Base-by-base conservation (phyloP, 352 stramenopile species). In the Hyaloperonospora arabidopsidis region DNA sequence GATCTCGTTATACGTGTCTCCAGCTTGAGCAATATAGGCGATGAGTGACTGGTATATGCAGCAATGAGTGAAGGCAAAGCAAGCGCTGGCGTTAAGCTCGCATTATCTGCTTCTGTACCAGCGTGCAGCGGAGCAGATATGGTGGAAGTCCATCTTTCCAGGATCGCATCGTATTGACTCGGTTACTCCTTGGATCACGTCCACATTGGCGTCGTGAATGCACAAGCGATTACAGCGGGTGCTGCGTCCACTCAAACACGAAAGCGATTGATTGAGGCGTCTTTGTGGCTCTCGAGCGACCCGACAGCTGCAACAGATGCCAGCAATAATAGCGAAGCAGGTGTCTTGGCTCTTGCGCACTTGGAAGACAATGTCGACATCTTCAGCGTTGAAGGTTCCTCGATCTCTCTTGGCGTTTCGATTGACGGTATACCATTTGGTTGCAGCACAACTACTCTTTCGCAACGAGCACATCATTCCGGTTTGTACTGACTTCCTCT, bases 271-370 rank as follows among this genome's bases (percentile, higher is more conserved):
- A n/a, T n/a, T 21, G 41, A 15, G 25, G 5, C 45, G 21, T n/a
- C n/a, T n/a, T n/a, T n/a, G 15, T 49, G 15, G 12, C 22, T n/a
- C 18, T 22, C 14, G 14, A n/a, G n/a, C n/a, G 36, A 22, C 5
- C 23, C 21, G 4, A 13, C 15, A 18, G 25, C 57, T 13, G 61
- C 65, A 46, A 70, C 65, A 50, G 45, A 62, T 38, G 65, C 65
- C 29, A 73, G 46, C 21, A 73, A 51, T 22, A 61, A 12, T 38
- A 72, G 41, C 18, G 64, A 57, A 55, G 56, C 51, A 22, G 45
- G 34, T 39, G 52, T 44, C 5, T 63, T 47, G 29, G 12, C 11
- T 12, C 48, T 59, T 40, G 22, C 10, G 41, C 29, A 45, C 51
- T 56, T 51, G 6, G 25, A 39, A 23, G 19, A 52, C 28, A 6